phyloP scores from a whole-genome alignment of 2,329 filamentous ascomycete genomes.

The Trichophyton mentagrophytes region DNA sequence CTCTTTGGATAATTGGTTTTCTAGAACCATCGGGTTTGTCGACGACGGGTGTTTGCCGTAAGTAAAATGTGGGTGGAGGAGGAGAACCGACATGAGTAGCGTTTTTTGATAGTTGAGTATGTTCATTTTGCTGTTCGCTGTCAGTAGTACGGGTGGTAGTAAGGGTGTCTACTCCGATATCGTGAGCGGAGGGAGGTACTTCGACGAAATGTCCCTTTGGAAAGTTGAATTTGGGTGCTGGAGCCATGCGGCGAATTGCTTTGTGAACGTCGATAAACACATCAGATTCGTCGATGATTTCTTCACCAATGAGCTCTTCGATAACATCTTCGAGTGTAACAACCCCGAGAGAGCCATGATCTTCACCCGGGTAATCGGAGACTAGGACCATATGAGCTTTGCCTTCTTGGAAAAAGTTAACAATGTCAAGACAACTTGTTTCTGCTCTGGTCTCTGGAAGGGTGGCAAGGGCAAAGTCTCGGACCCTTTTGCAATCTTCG shows the following conservation, averaged over 20 bases:
- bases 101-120: slow-evolving; percentile 17
- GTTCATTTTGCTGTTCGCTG: slow-evolving; percentile 27
- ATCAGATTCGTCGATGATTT: slow-evolving; percentile 98
- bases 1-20: slow-evolving; percentile 34
- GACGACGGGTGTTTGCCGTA: slow-evolving; percentile 25
- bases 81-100: slow-evolving; percentile 22
- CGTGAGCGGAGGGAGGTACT: slow-evolving; percentile 28
- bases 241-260: slow-evolving; percentile 77
- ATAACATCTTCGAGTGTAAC: slow-evolving; percentile 97
- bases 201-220: slow-evolving; percentile 43
- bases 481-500: slow-evolving; percentile 74
- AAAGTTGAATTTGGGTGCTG: slow-evolving; percentile 66
- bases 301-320: slow-evolving; percentile 95
- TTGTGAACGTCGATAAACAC: slow-evolving; percentile 98
- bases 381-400: slow-evolving; percentile 98
- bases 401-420: slow-evolving; percentile 99
- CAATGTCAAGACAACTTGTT: slow-evolving; percentile 93
- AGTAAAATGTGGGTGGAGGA: slow-evolving; percentile 27
- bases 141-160: slow-evolving; percentile 27
- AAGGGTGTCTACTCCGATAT: slow-evolving; percentile 36
- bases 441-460: slow-evolving; percentile 89
- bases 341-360: slow-evolving; percentile 80
- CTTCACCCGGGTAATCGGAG: slow-evolving; percentile 78
- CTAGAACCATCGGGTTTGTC: slow-evolving; percentile 19
- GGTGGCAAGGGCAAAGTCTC: slow-evolving; percentile 84